A percentile compares a stretch with the other conserved stretches of the same genome.
Evolutionary conservation across 768 basidiomycete species (phyloP).

Genomic region (Cantharellus anzutake): DNA sequence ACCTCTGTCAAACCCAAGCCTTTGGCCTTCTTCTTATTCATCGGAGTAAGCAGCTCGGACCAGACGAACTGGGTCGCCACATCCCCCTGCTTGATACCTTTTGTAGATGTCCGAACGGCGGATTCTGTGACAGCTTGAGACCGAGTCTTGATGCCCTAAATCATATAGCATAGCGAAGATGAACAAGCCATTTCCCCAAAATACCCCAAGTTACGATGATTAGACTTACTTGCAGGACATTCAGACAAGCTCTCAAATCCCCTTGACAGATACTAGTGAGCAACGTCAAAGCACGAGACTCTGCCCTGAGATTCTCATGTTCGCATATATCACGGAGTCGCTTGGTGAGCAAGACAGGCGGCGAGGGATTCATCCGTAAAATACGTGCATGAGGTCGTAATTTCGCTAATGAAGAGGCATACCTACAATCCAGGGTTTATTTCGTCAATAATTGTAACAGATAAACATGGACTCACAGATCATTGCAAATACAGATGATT

Average conservation of each 20-base stretch:
- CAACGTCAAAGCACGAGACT: conserved; percentile 60
- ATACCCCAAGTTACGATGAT: not conserved
- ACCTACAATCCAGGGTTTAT: conserved; percentile 13
- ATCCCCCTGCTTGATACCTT: conserved; percentile 91
- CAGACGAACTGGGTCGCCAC: conserved; percentile 50
- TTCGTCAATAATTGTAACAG: not conserved
- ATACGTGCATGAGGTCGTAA: conserved; percentile 69
- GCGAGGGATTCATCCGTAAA: conserved; percentile 67
- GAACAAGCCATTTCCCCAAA: not conserved
- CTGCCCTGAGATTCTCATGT: conserved; percentile 52
- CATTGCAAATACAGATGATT: conserved; percentile 98
- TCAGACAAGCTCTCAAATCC: conserved; percentile 84
- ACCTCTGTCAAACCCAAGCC: conserved; percentile 53
- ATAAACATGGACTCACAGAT: conserved; percentile 35
- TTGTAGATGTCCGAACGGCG: conserved; percentile 57
- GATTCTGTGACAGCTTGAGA: conserved; percentile 58
- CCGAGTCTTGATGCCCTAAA: conserved; percentile 41
- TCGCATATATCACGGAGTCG: conserved; percentile 78
- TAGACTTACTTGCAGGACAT: conserved; percentile 65
- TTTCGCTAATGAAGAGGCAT: conserved; percentile 56
- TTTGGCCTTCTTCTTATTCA: conserved; percentile 66
- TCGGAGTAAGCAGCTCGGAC: conserved; percentile 64
- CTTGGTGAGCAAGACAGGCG: conserved; percentile 65
- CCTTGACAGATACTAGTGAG: conserved; percentile 81
- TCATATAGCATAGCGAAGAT: conserved; percentile 33